Evolutionary conservation across 331 rosid genomes (phyloP).

Genomic region (Erythrophleum ivorense): DNA sequence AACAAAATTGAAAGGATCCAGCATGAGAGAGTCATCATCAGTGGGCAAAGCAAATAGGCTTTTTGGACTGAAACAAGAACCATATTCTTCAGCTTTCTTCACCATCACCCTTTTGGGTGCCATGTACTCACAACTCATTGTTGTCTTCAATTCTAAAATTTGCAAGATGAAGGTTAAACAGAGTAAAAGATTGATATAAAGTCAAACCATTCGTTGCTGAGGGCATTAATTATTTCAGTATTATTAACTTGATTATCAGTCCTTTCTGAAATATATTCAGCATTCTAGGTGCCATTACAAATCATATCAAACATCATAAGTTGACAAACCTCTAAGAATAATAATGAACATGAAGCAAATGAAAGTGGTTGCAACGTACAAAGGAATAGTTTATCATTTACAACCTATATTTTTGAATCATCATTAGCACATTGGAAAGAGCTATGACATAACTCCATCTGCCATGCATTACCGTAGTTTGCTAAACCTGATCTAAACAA

Average conservation of each 20-base stretch:
- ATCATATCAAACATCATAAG: conserved; percentile 9
- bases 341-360: background rate
- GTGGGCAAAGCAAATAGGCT: conserved; percentile 85
- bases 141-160: conserved; percentile 76
- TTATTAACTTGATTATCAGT: background rate
- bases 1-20: conserved; percentile 67
- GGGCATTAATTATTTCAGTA: background rate
- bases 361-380: no score
- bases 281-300: conserved; percentile 6
- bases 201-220: background rate
- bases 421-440: no score
- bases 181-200: background rate
- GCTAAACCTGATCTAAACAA: no score
- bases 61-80: conserved; percentile 80
- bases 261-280: background rate
- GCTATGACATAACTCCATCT: no score
- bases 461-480: no score
- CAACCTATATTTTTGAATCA: no score
- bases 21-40: conserved; percentile 74
- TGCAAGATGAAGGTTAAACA: conserved; percentile 21
- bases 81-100: conserved; percentile 72
- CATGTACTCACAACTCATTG: conserved; percentile 60
- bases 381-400: no score
- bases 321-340: background rate
- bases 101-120: conserved; percentile 63